Base-by-base conservation (phyloP, 352 stramenopile species). In the Phytophthora colocasiae region DNA sequence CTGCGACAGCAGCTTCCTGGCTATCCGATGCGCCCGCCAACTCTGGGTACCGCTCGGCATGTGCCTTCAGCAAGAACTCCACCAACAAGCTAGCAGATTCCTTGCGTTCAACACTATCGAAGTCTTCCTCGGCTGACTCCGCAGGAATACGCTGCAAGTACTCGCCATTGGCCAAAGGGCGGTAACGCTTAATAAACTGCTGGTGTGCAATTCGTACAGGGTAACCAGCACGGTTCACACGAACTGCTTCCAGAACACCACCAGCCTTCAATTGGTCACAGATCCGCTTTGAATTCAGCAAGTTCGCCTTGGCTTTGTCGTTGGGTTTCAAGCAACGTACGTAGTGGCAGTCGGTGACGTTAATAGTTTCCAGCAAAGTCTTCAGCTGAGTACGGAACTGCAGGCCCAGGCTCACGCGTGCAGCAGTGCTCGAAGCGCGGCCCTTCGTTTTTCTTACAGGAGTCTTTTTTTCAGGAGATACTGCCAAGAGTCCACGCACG, bases 311-410 rank as follows among this genome's bases (percentile, higher is more conserved):
- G 10, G 98, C 95, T 12, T 93, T 81, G 75, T 99, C 97, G 71
- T 99, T 99, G 0, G 98, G 97, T 79, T 99, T 99, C 40, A 99
- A 89, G 76, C 97, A 99, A n/a, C 97, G 89, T 24, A 99, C 96
- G 75, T 99, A 99, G 68, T 99, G 97, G 27, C 97, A 98, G 59
- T 93, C 87, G 0, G 96, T 99, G 12, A 86, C 82, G 63, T 97
- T 91, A 36, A 99, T 90, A 19, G 97, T 98, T 32, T 93, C 87
- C 12, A 99, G 89, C 44, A 99, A 77, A 9, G 87, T 77, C 53
- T 89, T 87, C 0, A 99, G 78, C 73, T 99, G 96, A 24, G 63
- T 89, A 17, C 87, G 90, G 72, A 99, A 99, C 69, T 99, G 87
- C 2, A 77, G 81, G n/a, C 83, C 85, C 26, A 96, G 57, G 67